phyloP scores from a whole-genome alignment of 495 filamentous ascomycete genomes.

The Durotheca rogersii region DNA sequence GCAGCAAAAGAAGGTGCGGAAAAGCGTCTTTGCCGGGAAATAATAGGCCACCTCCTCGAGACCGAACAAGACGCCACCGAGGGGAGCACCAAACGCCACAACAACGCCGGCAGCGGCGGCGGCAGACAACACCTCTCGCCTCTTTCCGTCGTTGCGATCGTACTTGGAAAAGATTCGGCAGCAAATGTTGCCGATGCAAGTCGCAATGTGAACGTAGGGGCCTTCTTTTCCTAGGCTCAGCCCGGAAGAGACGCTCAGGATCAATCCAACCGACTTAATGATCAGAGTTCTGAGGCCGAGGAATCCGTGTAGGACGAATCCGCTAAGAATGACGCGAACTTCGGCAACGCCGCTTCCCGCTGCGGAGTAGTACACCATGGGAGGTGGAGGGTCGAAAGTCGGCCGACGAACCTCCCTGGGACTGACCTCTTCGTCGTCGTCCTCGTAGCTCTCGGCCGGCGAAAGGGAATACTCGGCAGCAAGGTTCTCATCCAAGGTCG shows the following conservation, averaged over 20 bases:
- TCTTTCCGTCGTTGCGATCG: slow-evolving; percentile 82
- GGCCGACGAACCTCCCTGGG: slow-evolving; percentile 31
- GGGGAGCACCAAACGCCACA: slow-evolving; percentile 91
- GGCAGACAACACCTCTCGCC: slow-evolving; percentile 89
- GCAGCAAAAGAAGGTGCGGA: slow-evolving; percentile 97
- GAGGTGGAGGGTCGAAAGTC: slow-evolving; percentile 46
- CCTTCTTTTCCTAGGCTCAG: slow-evolving; percentile 95
- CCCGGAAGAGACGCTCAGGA: slow-evolving; percentile 89
- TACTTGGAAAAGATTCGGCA: slow-evolving; percentile 94
- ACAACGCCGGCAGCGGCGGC: slow-evolving; percentile 91
- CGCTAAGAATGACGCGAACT: slow-evolving; percentile 95
- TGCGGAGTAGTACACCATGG: slow-evolving; percentile 92
- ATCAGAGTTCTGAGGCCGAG: slow-evolving; percentile 85
- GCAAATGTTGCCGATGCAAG: slow-evolving; percentile 92
- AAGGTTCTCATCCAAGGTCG: slow-evolving; percentile 81
- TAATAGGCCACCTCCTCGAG: slow-evolving; percentile 96
- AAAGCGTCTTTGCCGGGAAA: slow-evolving; percentile 97
- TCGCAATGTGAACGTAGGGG: slow-evolving; percentile 95
- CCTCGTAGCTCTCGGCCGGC: slow-evolving; percentile 41
- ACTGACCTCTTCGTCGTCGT: slow-evolving; percentile 41
- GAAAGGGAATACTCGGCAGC: slow-evolving; percentile 47
- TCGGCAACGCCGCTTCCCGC: slow-evolving; percentile 96
- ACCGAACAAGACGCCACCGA: slow-evolving; percentile 91
- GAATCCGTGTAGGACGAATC: slow-evolving; percentile 96
- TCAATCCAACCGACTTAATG: slow-evolving; percentile 78